Evolutionary conservation across 495 filamentous ascomycete species (phyloP).

Genomic region (Xylaria venustula): DNA sequence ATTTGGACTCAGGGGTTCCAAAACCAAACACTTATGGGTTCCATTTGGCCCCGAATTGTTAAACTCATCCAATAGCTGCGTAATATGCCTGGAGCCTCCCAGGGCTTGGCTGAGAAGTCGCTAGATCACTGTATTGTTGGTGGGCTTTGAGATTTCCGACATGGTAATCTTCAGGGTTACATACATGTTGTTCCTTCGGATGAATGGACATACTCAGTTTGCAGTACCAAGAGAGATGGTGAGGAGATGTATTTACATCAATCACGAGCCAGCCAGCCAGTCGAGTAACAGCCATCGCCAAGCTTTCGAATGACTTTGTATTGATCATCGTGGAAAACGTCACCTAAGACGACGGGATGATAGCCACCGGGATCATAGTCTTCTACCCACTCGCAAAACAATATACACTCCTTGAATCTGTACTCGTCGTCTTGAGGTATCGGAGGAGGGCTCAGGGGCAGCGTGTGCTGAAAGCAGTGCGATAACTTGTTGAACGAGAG

Average conservation of each 20-base stretch:
- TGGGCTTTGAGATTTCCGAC: constrained; percentile 21
- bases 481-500: background rate
- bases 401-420: background rate
- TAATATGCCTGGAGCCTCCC: constrained; percentile 17
- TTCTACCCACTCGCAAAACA: constrained; percentile 17
- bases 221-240: constrained; percentile 15
- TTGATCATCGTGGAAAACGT: constrained; percentile 33
- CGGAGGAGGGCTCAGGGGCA: background rate
- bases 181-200: constrained; percentile 25
- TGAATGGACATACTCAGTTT: constrained; percentile 9
- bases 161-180: constrained; percentile 41
- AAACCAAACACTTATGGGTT: constrained; percentile 47
- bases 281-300: constrained; percentile 49
- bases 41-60: constrained; percentile 49
- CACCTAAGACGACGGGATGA: constrained; percentile 44
- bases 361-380: constrained; percentile 40
- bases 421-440: background rate
- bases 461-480: background rate
- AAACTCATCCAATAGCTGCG: constrained; percentile 41
- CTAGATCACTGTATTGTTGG: constrained; percentile 26
- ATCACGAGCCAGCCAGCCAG: constrained; percentile 50
- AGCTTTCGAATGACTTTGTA: constrained; percentile 51
- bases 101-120: constrained; percentile 11
- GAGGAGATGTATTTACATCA: constrained; percentile 12
- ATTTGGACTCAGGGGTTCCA: constrained; percentile 48